These are phyloP conservation scores for Elasticomyces elasticus DNA, from an alignment of 495 filamentous ascomycete genomes.

Conservation along the genomic window DNA sequence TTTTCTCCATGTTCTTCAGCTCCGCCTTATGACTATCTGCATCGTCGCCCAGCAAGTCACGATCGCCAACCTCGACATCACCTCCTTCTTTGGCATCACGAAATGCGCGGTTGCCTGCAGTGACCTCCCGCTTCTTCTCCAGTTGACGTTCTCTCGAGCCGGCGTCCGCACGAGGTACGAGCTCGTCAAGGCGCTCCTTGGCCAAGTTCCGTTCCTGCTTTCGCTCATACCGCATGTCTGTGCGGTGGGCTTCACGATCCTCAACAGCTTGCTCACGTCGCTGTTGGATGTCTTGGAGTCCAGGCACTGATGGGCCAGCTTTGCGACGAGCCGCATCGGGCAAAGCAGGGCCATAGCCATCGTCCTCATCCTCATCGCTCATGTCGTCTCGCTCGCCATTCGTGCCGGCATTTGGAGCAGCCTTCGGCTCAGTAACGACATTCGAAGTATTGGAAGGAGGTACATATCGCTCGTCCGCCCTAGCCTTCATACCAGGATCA, in stretches of 20 bases:
- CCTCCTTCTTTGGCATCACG: slow-evolving; percentile 47
- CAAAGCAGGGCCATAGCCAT: slow-evolving; percentile 61
- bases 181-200: slow-evolving; percentile 61
- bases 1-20: slow-evolving; percentile 45
- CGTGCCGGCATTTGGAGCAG: not conserved
- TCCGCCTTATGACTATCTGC: slow-evolving; percentile 46
- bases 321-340: slow-evolving; percentile 35
- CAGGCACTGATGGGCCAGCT: slow-evolving; percentile 66
- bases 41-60: slow-evolving; percentile 55
- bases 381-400: not conserved
- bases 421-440: not conserved
- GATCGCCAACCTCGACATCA: slow-evolving; percentile 47
- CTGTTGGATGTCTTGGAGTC: slow-evolving; percentile 59
- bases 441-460: not conserved
- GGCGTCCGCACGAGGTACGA: slow-evolving; percentile 72
- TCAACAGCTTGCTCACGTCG: slow-evolving; percentile 50
- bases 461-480: slow-evolving; percentile 11
- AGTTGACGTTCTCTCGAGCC: slow-evolving; percentile 76
- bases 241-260: slow-evolving; percentile 41
- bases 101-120: slow-evolving; percentile 46
- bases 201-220: slow-evolving; percentile 51
- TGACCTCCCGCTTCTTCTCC: slow-evolving; percentile 63
- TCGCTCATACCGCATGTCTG: slow-evolving; percentile 49
- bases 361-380: slow-evolving; percentile 36
- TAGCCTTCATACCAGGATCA: slow-evolving; percentile 45